Evolutionary conservation across 306 rosid species (phyloP).

Genomic region (Quercus mongolica): DNA sequence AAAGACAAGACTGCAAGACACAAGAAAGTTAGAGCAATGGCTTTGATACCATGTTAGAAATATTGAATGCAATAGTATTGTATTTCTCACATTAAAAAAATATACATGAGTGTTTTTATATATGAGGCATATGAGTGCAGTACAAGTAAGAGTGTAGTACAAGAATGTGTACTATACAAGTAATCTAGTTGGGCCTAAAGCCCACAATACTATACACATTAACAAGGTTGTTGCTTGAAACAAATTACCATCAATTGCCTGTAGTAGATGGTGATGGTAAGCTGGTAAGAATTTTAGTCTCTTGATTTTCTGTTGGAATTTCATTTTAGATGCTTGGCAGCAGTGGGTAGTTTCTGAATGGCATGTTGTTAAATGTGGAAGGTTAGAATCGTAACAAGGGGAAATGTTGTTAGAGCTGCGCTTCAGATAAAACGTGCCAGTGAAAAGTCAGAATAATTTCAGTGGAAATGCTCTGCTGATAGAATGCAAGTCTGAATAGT

Average conservation of each 20-base stretch:
- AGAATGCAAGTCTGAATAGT: too few relatives aligned
- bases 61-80: too few relatives aligned
- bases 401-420: slow-evolving; percentile 83
- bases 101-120: too few relatives aligned
- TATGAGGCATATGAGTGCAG: too few relatives aligned
- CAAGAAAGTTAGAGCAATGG: too few relatives aligned
- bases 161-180: too few relatives aligned
- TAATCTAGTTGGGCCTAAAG: too few relatives aligned
- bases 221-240: slow-evolving; percentile 54
- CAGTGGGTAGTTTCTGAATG: slow-evolving; percentile 8
- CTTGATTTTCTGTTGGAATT: background rate
- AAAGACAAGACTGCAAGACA: too few relatives aligned
- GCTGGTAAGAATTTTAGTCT: slow-evolving; percentile 51
- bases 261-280: slow-evolving; percentile 76
- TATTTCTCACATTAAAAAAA: too few relatives aligned
- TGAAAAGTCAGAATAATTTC: slow-evolving; percentile 14
- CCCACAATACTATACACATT: too few relatives aligned
- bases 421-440: slow-evolving; percentile 64
- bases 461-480: slow-evolving; percentile 10
- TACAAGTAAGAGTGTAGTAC: too few relatives aligned
- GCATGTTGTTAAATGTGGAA: slow-evolving; percentile 24
- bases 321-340: slow-evolving; percentile 10
- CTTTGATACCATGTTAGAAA: too few relatives aligned
- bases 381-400: slow-evolving; percentile 88
- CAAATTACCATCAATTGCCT: slow-evolving; percentile 78